Conservation (phyloP, 2,329 filamentous ascomycete genomes). For the Calcarisporium arbuscula region DNA sequence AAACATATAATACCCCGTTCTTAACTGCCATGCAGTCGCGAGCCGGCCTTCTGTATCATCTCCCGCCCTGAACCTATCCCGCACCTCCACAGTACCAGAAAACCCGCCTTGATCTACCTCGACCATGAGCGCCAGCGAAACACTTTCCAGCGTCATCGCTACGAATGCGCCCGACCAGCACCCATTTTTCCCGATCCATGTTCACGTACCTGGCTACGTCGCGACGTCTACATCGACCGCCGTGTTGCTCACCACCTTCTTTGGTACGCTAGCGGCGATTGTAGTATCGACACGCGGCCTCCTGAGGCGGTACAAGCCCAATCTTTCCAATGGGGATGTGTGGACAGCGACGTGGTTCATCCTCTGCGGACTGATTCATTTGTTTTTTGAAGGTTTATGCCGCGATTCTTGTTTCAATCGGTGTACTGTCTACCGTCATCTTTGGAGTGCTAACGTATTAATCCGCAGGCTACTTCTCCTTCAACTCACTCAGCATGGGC, state of each 20-base stretch:
- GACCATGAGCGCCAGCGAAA: too few species aligned
- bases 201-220: slow-evolving; percentile 55
- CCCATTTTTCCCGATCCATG: slow-evolving; percentile 65
- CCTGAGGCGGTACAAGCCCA: slow-evolving; percentile 46
- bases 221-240: slow-evolving; percentile 58
- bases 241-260: slow-evolving; percentile 54
- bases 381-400: slow-evolving; percentile 33
- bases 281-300: slow-evolving; percentile 50
- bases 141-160: too few species aligned
- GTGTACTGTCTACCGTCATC: neutral
- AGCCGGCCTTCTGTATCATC: too few species aligned
- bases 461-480: slow-evolving; percentile 39
- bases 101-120: too few species aligned
- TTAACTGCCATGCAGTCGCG: too few species aligned
- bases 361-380: slow-evolving; percentile 52
- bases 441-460: neutral
- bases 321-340: slow-evolving; percentile 47
- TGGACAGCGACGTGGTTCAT: slow-evolving; percentile 68
- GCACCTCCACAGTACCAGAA: too few species aligned
- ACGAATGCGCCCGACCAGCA: too few species aligned
- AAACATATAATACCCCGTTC: too few species aligned
- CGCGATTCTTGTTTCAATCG: rapidly evolving
- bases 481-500: slow-evolving; percentile 35
- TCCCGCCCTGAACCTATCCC: too few species aligned
- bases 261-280: slow-evolving; percentile 47